These are phyloP conservation scores for Lactarius sp. DNA, from an alignment of 768 basidiomycete genomes.

Conservation along the genomic window DNA sequence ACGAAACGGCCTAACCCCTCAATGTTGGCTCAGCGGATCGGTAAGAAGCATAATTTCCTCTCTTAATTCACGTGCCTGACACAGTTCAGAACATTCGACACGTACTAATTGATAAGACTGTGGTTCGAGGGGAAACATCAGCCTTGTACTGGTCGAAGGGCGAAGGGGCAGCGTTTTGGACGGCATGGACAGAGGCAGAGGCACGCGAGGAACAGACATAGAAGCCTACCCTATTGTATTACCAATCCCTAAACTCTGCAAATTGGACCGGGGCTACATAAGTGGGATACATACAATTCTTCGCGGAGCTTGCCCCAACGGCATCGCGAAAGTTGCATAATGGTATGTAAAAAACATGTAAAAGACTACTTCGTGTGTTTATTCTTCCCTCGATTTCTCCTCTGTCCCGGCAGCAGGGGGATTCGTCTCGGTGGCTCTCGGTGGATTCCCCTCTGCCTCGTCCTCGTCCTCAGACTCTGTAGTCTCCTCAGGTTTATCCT, in stretches of 20 bases:
- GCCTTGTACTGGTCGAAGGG: slow-evolving; percentile 75
- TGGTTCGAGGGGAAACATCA: slow-evolving; percentile 56
- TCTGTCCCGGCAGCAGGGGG: slow-evolving; percentile 31
- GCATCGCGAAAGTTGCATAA: slow-evolving; percentile 10
- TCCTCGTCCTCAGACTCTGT: slow-evolving; percentile 29
- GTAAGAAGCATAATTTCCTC: slow-evolving; percentile 38
- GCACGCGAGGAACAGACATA: slow-evolving; percentile 18
- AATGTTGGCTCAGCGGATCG: slow-evolving; percentile 47
- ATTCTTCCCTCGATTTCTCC: slow-evolving; percentile 36
- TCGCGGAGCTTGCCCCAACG: slow-evolving; percentile 2
- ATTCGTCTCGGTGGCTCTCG: slow-evolving; percentile 27
- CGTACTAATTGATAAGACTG: slow-evolving; percentile 73
- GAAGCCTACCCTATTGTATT: slow-evolving; percentile 22
- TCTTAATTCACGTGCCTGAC: background rate
- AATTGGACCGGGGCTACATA: slow-evolving; percentile 4
- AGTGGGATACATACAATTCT: slow-evolving; percentile 14
- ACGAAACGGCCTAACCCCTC: slow-evolving; percentile 8
- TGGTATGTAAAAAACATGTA: slow-evolving; percentile 26
- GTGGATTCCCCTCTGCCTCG: slow-evolving; percentile 30
- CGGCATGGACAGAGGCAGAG: slow-evolving; percentile 72
- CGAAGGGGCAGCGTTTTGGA: slow-evolving; percentile 65
- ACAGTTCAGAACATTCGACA: slow-evolving; percentile 61
- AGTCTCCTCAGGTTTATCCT: slow-evolving; percentile 33
- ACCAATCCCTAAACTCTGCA: slow-evolving; percentile 17
- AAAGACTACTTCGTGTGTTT: slow-evolving; percentile 11